These are phyloP conservation scores for Coleophoma crateriformis DNA, from an alignment of 2,329 filamentous ascomycete species.

Conservation along the genomic window DNA sequence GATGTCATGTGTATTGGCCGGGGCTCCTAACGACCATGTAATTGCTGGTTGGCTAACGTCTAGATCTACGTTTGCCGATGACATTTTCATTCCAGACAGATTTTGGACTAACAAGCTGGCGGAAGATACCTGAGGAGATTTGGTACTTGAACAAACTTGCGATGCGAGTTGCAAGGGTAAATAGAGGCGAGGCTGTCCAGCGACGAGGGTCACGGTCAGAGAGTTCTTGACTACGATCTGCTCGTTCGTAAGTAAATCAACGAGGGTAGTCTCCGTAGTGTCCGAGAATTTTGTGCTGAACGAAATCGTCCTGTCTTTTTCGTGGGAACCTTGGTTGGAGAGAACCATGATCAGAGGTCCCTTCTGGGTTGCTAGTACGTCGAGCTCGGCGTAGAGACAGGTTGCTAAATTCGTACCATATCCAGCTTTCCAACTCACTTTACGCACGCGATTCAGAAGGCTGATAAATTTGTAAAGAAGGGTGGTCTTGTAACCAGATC, in stretches of 20 bases:
- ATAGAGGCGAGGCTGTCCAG: constrained; percentile 6
- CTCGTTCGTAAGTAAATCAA: constrained; percentile 8
- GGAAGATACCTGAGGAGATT: background rate
- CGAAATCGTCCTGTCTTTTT: constrained; percentile 1
- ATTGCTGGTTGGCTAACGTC: no score
- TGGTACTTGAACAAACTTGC: constrained; percentile 2
- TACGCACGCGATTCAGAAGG: constrained; percentile 5
- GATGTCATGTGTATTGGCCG: no score
- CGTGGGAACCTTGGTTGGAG: constrained; percentile 8
- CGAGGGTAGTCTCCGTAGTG: constrained; percentile 4
- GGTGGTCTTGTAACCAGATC: constrained; percentile 2
- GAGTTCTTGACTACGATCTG: constrained; percentile 5
- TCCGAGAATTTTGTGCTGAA: constrained; percentile 4
- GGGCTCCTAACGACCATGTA: no score
- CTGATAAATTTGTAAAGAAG: constrained; percentile 8
- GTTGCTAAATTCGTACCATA: constrained; percentile 9
- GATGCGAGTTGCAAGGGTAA: constrained; percentile 4
- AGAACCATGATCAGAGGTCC: constrained; percentile 10
- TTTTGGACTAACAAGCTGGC: no score
- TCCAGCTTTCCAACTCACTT: constrained; percentile 8
- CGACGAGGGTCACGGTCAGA: constrained; percentile 1
- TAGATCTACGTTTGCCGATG: no score
- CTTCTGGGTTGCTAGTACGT: constrained; percentile 5
- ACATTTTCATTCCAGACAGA: no score
- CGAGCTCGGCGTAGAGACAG: constrained; percentile 2